phyloP scores from a whole-genome alignment of 1,139 yeast genomes.

The Debaryomycetaceae sp. region DNA sequence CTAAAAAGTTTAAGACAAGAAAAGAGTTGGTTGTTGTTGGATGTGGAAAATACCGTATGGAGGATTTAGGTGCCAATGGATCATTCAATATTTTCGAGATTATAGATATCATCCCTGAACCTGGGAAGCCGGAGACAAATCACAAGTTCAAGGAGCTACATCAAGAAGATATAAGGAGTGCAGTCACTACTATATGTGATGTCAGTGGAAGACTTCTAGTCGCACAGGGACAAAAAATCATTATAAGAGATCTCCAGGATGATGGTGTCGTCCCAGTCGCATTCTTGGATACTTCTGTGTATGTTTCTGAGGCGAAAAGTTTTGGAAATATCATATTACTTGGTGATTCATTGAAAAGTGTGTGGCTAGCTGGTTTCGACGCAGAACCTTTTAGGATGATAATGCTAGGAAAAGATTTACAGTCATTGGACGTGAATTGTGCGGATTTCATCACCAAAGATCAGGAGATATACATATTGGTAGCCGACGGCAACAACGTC shows the following conservation, averaged over 20 bases:
- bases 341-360: constrained; percentile 79
- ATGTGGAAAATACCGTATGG: constrained; percentile 72
- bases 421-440: constrained; percentile 56
- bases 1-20: constrained; percentile 52
- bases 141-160: constrained; percentile 75
- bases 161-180: constrained; percentile 78
- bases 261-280: constrained; percentile 92
- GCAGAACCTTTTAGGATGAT: constrained; percentile 93
- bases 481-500: constrained; percentile 69
- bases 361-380: constrained; percentile 86
- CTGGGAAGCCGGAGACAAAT: constrained; percentile 80
- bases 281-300: constrained; percentile 79
- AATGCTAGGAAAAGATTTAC: constrained; percentile 70
- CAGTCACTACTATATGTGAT: constrained; percentile 75
- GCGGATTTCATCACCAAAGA: constrained; percentile 74
- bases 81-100: constrained; percentile 71
- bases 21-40: constrained; percentile 78
- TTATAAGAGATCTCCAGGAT: constrained; percentile 80
- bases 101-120: constrained; percentile 86
- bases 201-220: constrained; percentile 81
- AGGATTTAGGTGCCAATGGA: constrained; percentile 82
- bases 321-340: constrained; percentile 74
- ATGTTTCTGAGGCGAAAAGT: constrained; percentile 75
- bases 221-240: constrained; percentile 84
- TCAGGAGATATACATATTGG: constrained; percentile 62